phyloP scores from a whole-genome alignment of 2,329 filamentous ascomycete species.

The Venturia aucupariae region DNA sequence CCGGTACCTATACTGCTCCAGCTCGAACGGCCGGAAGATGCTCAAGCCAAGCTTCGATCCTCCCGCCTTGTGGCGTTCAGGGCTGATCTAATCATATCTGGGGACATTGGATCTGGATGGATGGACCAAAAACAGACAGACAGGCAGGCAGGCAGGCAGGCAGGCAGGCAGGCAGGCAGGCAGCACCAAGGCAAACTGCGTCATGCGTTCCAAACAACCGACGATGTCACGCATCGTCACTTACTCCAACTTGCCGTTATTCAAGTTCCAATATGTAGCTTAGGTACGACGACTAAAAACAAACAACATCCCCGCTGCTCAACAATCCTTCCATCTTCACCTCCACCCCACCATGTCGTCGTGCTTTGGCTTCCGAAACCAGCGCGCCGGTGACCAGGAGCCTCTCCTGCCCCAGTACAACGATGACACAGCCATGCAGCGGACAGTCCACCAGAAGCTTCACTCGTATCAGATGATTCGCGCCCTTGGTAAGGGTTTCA shows the following conservation, averaged over 20 bases:
- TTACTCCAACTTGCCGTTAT: neutral
- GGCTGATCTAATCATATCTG: too few species aligned
- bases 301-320: neutral
- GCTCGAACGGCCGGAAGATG: too few species aligned
- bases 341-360: conserved; percentile 42
- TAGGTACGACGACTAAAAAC: neutral
- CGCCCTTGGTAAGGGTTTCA: conserved; percentile 72
- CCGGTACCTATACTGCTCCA: too few species aligned
- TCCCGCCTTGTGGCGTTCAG: too few species aligned
- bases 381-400: conserved; percentile 32
- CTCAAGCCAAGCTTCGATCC: too few species aligned
- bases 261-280: too few species aligned
- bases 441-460: conserved; percentile 74
- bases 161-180: too few species aligned
- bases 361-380: conserved; percentile 53
- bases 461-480: conserved; percentile 88
- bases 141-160: too few species aligned
- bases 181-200: too few species aligned
- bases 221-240: neutral
- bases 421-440: conserved; percentile 71
- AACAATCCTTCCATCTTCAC: neutral
- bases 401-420: conserved; percentile 76
- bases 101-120: too few species aligned
- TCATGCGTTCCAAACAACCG: neutral
- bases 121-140: too few species aligned